Percentiles rank a stretch among this genome's conserved stretches.
Evolutionary conservation across 495 filamentous ascomycete species (phyloP).

Genomic region (Margaritispora aquatica): DNA sequence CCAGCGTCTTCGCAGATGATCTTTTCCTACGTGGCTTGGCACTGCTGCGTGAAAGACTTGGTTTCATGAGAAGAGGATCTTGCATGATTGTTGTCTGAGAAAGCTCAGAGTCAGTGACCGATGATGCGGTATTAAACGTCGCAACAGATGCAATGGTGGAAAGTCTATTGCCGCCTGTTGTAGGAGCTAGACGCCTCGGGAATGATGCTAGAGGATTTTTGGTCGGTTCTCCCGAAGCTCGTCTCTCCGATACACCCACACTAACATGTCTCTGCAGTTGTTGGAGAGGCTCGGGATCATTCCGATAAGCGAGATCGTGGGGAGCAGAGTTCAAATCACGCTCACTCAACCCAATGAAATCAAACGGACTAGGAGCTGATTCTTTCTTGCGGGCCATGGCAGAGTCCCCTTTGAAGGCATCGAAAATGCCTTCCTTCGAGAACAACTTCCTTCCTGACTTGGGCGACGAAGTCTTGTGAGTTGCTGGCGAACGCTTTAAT

Average conservation of each 20-base stretch:
- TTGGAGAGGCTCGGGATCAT: constrained; percentile 6
- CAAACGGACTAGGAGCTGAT: constrained; percentile 6
- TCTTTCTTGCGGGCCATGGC: constrained; percentile 20
- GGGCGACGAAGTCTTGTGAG: constrained; percentile 35
- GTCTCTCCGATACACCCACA: constrained; percentile 5
- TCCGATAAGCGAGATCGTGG: constrained; percentile 11
- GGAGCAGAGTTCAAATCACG: constrained; percentile 21
- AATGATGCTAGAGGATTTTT: constrained; percentile 14
- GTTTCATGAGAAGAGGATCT: constrained; percentile 20
- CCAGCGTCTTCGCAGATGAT: constrained; percentile 17
- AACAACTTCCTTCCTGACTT: constrained; percentile 26
- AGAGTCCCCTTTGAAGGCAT: constrained; percentile 51
- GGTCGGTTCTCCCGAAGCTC: constrained; percentile 13
- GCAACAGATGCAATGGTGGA: constrained; percentile 70
- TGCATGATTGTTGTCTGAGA: constrained; percentile 47
- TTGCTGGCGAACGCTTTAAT: constrained; percentile 42
- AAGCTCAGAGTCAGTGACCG: constrained; percentile 32
- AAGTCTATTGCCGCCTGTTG: constrained; percentile 56
- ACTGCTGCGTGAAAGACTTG: constrained; percentile 17
- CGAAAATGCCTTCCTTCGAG: constrained; percentile 43
- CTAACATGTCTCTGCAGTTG: constrained; percentile 3
- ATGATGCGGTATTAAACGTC: constrained; percentile 42
- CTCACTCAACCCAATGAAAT: constrained; percentile 22
- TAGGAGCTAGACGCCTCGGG: constrained; percentile 40
- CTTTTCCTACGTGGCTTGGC: constrained; percentile 3